Evolutionary conservation across 108 stramenopile genomes (phyloP), one percentile per base, ranked within the genome.

Genomic region (Craspedostauros australis): DNA sequence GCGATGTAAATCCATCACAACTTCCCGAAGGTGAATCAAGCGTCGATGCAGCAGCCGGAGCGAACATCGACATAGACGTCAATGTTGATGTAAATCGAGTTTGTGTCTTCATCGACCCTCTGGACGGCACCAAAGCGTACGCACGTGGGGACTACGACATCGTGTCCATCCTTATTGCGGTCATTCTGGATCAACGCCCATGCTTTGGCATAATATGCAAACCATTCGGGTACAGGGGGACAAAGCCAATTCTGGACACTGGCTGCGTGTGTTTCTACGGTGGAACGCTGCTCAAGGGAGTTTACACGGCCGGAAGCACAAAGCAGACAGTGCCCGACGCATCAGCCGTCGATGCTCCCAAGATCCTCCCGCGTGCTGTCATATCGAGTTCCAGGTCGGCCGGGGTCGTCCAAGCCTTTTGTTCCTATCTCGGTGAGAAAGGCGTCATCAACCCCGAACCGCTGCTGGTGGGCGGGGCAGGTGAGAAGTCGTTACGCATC

Each of bases 41-140:
- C n/a, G n/a, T n/a, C n/a, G n/a, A n/a, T n/a, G n/a, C n/a, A n/a
- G n/a, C n/a, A n/a, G n/a, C n/a, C n/a, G n/a, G n/a, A n/a, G n/a
- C n/a, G n/a, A n/a, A n/a, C n/a, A n/a, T n/a, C n/a, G n/a, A n/a
- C n/a, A n/a, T n/a, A n/a, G n/a, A n/a, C n/a, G n/a, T n/a, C n/a
- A n/a, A 52, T 23, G 64, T 73, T 15, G 65, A 73, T 54, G 29
- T 53, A 14, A n/a, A 11, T 4, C 49, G 72, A 22, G 66, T 80
- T 23, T 45, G 62, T 61, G 70, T 86, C 40, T 80, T 85, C 41
- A 73, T 92, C n/a, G 90, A 92, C 59, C 90, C 90, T 7, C 67
- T 92, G 14, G 90, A 92, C 66, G 90, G 83, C 29, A 92, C 90
- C 25, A 73, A 77, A 11, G 73, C 79, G 20, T 92, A 85, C 60